Base-by-base conservation (phyloP, 2,329 filamentous ascomycete species). In the Diatrype stigma region DNA sequence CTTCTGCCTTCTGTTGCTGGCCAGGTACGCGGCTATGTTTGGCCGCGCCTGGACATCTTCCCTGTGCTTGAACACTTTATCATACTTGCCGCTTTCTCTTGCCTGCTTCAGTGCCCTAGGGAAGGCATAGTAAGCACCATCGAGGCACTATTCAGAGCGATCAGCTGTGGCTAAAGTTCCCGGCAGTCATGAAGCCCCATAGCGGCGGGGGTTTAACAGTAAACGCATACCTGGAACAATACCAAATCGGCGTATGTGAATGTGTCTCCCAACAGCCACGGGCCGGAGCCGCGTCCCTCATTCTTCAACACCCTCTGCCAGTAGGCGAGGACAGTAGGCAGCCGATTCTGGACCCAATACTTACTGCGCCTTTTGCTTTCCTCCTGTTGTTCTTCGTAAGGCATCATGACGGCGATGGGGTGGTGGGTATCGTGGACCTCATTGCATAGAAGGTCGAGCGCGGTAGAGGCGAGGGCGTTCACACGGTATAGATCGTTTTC, bases 361-460 rank as follows among this genome's bases (percentile, higher is more conserved):
- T 72, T 71, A 2, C 81, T 75, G 53, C 77, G 78, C 54, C 73
- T 74, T 60, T 81, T 69, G 17, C 83, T 76, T 64, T 89, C 87
- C 1, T 75, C 71, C 65, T 85, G 89, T 69, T 92, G 88, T n/a
- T 90, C 85, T 61, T 90, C 86, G 57, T 89, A 91, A 64, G 83
- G 85, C 4, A 78, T 63, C 3, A 63, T 64, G 0, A 71, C 63
- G 3, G 79, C 74, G 49, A 89, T 72, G 0, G 88, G 88, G 61
- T 91, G 88, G 64, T 92, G 88, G 19, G 81, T 84, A 59, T 91
- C 86, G 63, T 92, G 88, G 0, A 82, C 67, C 67, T 91, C 88
- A 58, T 85, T 84, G 59, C 80, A 80, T 44, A 91, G 66, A 1
- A 78, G 78, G 60, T 92, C 88, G 10, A 91, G 68, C 1, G 86